These are phyloP conservation scores for Candida pini DNA, from an alignment of 805 yeast species.

Conservation along the genomic window DNA sequence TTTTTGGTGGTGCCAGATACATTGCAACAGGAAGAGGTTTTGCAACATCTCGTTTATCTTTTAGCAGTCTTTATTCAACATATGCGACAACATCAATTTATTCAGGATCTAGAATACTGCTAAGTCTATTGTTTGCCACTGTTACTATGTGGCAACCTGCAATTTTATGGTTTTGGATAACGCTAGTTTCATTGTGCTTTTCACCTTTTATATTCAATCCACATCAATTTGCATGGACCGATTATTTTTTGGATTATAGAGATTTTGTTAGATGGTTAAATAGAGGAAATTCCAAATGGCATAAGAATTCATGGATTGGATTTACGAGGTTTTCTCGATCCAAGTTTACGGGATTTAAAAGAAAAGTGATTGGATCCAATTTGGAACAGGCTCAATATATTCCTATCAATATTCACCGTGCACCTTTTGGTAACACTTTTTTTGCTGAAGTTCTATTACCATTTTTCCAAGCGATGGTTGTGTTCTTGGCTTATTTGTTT, in stretches of 20 bases:
- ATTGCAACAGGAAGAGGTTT: constrained; percentile 93
- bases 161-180: constrained; percentile 53
- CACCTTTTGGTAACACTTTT: constrained; percentile 70
- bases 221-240: constrained; percentile 43
- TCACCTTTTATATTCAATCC: constrained; percentile 52
- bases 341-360: constrained; percentile 86
- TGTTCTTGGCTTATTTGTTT: constrained; percentile 69
- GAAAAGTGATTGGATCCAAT: constrained; percentile 36
- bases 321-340: constrained; percentile 75
- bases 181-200: constrained; percentile 38
- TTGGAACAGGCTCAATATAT: constrained; percentile 33
- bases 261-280: constrained; percentile 65
- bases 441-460: constrained; percentile 80
- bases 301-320: constrained; percentile 73
- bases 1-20: constrained; percentile 89
- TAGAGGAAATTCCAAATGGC: constrained; percentile 67
- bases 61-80: constrained; percentile 64
- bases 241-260: constrained; percentile 45
- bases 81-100: constrained; percentile 76
- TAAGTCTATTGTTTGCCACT: constrained; percentile 71
- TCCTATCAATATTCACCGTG: constrained; percentile 54
- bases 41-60: constrained; percentile 77
- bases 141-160: constrained; percentile 79
- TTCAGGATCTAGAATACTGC: constrained; percentile 63
- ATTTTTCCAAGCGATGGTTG: constrained; percentile 58